A percentile compares a stretch with the other conserved stretches of the same genome.
Evolutionary conservation across 148 eudicot species (phyloP).

Genomic region (Silene conica): DNA sequence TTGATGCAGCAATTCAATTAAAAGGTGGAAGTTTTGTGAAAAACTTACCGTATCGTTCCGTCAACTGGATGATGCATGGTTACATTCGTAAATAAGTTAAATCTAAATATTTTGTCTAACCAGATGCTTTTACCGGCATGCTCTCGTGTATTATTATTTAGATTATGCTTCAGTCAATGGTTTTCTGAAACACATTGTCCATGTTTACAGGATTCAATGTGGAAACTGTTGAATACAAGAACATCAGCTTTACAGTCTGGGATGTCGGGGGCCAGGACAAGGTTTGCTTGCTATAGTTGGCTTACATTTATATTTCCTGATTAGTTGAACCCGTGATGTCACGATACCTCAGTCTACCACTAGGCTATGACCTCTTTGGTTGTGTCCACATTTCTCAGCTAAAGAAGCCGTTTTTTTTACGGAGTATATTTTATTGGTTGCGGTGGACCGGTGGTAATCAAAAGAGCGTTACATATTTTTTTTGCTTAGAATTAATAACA

Average conservation of each 20-base stretch:
- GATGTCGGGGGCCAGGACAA: conserved; percentile 81
- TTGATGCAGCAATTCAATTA: neutral
- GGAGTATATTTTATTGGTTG: neutral
- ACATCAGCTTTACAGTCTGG: conserved; percentile 42
- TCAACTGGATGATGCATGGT: neutral
- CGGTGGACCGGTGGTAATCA: neutral
- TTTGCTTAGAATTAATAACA: neutral
- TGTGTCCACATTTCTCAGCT: neutral
- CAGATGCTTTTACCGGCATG: neutral
- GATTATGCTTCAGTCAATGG: neutral
- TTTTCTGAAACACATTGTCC: conserved; percentile 10
- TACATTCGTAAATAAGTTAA: neutral
- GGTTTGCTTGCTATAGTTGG: conserved; percentile 27
- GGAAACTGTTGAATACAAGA: no score
- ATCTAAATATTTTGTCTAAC: no score
- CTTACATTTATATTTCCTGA: neutral
- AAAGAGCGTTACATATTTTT: neutral
- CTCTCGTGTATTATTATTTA: neutral
- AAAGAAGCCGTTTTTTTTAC: neutral
- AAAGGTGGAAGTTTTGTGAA: neutral
- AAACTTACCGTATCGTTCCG: neutral
- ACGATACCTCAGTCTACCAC: no score
- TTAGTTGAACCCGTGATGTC: neutral
- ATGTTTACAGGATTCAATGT: conserved; percentile 47
- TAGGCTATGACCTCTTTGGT: no score